These are phyloP conservation scores for Monilinia fructigena DNA, from an alignment of 2,329 filamentous ascomycete species.

Conservation along the genomic window DNA sequence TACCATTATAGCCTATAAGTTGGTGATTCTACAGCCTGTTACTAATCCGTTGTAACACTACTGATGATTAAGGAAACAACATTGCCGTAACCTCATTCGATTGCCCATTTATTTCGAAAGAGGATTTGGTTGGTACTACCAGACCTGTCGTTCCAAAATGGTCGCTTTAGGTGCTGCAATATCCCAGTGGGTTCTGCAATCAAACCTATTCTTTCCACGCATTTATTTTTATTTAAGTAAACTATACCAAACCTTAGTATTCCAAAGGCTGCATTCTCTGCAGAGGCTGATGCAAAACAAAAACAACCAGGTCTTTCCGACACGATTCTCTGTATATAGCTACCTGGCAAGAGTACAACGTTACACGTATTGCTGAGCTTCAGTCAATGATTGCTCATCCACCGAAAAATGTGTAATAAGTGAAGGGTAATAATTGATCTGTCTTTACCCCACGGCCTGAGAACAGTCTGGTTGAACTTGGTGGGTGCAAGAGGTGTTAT, in stretches of 20 bases:
- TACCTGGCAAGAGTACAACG: no score
- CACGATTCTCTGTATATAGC: not conserved
- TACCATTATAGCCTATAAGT: no score
- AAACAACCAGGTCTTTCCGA: not conserved
- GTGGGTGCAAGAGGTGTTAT: no score
- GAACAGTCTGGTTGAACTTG: no score
- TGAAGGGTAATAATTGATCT: no score
- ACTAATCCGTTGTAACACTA: no score
- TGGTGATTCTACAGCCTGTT: no score
- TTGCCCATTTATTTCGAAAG: not conserved
- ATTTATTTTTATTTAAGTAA: not conserved
- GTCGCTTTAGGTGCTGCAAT: not conserved
- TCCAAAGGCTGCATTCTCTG: not conserved
- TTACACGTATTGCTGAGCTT: no score
- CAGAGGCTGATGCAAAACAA: not conserved
- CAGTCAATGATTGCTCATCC: no score
- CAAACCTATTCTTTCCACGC: not conserved
- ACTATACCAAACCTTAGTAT: not conserved
- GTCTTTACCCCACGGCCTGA: no score
- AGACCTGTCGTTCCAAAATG: not conserved
- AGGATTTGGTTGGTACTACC: not conserved
- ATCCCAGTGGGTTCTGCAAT: not conserved
- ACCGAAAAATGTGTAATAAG: no score
- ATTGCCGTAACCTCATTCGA: not conserved
- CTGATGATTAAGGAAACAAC: not conserved